phyloP scores from a whole-genome alignment of 1,284 basidiomycete species.

The Apiotrichum veenhuisii region DNA sequence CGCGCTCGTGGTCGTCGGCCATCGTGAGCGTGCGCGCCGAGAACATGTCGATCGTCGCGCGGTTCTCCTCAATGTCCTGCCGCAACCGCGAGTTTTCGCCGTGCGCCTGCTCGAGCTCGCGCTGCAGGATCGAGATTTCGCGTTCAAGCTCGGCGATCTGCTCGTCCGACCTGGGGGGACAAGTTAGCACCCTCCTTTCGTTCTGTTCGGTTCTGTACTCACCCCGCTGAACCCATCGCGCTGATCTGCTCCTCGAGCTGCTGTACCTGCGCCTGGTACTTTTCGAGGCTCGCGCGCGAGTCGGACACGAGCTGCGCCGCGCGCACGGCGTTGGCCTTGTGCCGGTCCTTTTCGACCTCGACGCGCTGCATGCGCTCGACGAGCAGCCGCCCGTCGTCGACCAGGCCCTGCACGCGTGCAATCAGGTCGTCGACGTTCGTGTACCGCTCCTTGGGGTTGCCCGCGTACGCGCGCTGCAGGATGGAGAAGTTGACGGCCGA shows the following conservation, averaged over 20 bases:
- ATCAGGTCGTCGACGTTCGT: slow-evolving; percentile 64
- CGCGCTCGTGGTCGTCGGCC: slow-evolving; percentile 64
- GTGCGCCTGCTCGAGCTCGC: slow-evolving; percentile 7
- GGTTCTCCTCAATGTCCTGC: neutral
- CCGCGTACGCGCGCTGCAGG: slow-evolving; percentile 35
- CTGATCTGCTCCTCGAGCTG: slow-evolving; percentile 10
- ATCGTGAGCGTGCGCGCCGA: slow-evolving; percentile 67
- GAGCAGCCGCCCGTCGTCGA: slow-evolving; percentile 72
- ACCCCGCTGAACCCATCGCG: neutral
- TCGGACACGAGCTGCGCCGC: slow-evolving; percentile 84
- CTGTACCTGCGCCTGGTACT: slow-evolving; percentile 62
- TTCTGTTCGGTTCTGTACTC: too few relatives aligned
- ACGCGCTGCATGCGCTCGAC: slow-evolving; percentile 77
- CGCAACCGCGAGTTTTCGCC: slow-evolving; percentile 2
- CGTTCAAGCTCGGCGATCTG: neutral
- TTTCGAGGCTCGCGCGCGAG: slow-evolving; percentile 69
- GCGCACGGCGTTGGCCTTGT: slow-evolving; percentile 83
- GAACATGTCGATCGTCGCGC: slow-evolving; percentile 42
- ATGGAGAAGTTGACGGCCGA: slow-evolving; percentile 48
- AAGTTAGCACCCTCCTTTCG: too few relatives aligned
- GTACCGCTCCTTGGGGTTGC: slow-evolving; percentile 26
- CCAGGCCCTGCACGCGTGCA: slow-evolving; percentile 67
- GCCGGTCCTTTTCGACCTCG: slow-evolving; percentile 76
- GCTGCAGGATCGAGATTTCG: slow-evolving; percentile 3
- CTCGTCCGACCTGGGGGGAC: neutral